These are phyloP conservation scores for Aspergillus sp. DNA, from an alignment of 2,329 filamentous ascomycete genomes.

Conservation along the genomic window DNA sequence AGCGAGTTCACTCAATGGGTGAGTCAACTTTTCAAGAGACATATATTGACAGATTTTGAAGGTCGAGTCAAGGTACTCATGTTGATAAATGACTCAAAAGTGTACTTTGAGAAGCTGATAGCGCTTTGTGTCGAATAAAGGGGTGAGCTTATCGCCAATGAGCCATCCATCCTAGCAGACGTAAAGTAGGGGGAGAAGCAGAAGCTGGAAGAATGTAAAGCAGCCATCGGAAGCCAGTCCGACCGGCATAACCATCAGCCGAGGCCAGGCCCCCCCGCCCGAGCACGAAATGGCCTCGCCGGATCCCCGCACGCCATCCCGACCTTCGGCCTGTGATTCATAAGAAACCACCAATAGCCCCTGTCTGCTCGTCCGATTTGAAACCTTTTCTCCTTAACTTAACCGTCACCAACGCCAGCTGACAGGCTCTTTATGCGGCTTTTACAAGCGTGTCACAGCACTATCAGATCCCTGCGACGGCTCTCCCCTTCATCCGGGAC, in stretches of 20 bases:
- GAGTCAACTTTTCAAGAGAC: too few relatives aligned
- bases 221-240: slow-evolving; percentile 19
- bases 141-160: too few relatives aligned
- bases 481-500: slow-evolving; percentile 15
- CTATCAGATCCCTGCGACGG: slow-evolving; percentile 28
- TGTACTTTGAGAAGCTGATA: too few relatives aligned
- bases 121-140: too few relatives aligned
- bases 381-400: not conserved
- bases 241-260: slow-evolving; percentile 26
- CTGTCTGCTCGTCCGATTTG: not conserved
- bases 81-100: too few relatives aligned
- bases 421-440: slow-evolving; percentile 30
- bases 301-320: slow-evolving; percentile 24
- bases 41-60: too few relatives aligned
- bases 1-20: too few relatives aligned
- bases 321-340: slow-evolving; percentile 16
- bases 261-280: slow-evolving; percentile 8
- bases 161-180: too few relatives aligned
- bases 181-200: not conserved
- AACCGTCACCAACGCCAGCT: not conserved
- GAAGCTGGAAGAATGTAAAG: not conserved
- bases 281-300: slow-evolving; percentile 16
- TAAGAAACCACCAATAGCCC: not conserved
- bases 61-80: too few relatives aligned
- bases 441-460: slow-evolving; percentile 25